A percentile compares a stretch with the other conserved stretches of the same genome.
Conservation (phyloP, 1,284 basidiomycete species). For the Puccinia polysora region DNA sequence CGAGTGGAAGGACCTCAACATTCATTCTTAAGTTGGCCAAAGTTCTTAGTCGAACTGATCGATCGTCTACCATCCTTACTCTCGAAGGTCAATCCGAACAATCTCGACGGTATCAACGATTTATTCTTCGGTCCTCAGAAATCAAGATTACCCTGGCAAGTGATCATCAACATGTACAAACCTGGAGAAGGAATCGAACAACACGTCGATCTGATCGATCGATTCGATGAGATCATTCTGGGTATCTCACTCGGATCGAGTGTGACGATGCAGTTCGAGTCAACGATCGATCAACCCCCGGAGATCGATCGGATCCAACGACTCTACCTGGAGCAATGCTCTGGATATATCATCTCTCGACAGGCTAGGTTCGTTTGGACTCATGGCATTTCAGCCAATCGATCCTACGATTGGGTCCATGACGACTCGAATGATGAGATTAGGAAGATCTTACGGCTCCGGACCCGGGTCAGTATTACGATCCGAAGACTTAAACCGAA, state of each 20-base stretch:
- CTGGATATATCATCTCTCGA: conserved; percentile 65
- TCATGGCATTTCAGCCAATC: conserved; percentile 62
- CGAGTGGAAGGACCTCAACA: neutral
- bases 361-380: conserved; percentile 69
- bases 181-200: conserved; percentile 73
- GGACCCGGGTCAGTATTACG: conserved; percentile 66
- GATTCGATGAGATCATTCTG: conserved; percentile 74
- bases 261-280: conserved; percentile 67
- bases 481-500: conserved; percentile 72
- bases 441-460: conserved; percentile 45
- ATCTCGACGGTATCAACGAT: conserved; percentile 52
- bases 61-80: conserved; percentile 58
- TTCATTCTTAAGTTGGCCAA: conserved; percentile 53
- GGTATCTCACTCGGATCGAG: conserved; percentile 69
- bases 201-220: conserved; percentile 68
- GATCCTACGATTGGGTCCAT: conserved; percentile 56
- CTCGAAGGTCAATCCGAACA: conserved; percentile 56
- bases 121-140: conserved; percentile 58
- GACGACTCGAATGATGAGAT: neutral
- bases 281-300: conserved; percentile 46
- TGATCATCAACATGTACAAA: conserved; percentile 70
- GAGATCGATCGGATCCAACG: neutral
- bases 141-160: conserved; percentile 62
- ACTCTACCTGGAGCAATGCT: conserved; percentile 60
- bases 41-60: conserved; percentile 60